These are phyloP conservation scores for Phialophora verrucosa DNA, from an alignment of 2,329 filamentous ascomycete species.

Conservation along the genomic window DNA sequence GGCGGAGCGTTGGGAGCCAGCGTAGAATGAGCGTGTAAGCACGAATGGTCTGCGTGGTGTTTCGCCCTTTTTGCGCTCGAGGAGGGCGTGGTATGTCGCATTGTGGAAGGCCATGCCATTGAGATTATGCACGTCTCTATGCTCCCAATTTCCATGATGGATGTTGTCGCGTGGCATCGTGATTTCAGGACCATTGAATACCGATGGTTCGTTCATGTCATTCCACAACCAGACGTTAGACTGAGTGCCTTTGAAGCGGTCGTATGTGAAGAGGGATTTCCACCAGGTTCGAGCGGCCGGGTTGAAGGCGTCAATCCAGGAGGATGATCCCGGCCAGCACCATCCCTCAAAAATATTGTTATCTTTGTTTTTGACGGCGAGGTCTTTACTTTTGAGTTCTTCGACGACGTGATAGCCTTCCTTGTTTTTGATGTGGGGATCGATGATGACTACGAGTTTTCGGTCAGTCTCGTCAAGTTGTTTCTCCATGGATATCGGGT, in stretches of 20 bases:
- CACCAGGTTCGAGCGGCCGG: conserved; percentile 92
- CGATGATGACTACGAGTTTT: conserved; percentile 92
- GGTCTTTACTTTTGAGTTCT: conserved; percentile 80
- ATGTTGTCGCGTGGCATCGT: conserved; percentile 99
- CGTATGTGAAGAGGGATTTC: conserved; percentile 84
- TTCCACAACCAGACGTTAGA: conserved; percentile 97
- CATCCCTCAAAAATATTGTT: conserved; percentile 89
- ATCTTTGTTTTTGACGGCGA: conserved; percentile 90
- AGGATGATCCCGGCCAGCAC: conserved; percentile 97
- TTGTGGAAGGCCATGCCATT: conserved; percentile 96
- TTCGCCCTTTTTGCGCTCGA: conserved; percentile 85
- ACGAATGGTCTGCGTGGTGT: conserved; percentile 80
- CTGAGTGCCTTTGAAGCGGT: conserved; percentile 82
- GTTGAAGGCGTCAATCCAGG: conserved; percentile 97
- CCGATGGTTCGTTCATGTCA: conserved; percentile 99
- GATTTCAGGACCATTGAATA: conserved; percentile 97
- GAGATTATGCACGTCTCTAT: conserved; percentile 93
- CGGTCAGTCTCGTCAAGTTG: conserved; percentile 83
- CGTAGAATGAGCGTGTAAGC: conserved; percentile 88
- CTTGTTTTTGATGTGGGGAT: conserved; percentile 96
- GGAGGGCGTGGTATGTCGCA: conserved; percentile 83
- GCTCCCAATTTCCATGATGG: conserved; percentile 90
- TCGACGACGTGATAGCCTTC: conserved; percentile 76
- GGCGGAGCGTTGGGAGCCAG: conserved; percentile 84
- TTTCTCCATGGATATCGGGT: conserved; percentile 85